These are phyloP conservation scores for Russula olivacea DNA, from an alignment of 768 basidiomycete genomes.

Conservation along the genomic window DNA sequence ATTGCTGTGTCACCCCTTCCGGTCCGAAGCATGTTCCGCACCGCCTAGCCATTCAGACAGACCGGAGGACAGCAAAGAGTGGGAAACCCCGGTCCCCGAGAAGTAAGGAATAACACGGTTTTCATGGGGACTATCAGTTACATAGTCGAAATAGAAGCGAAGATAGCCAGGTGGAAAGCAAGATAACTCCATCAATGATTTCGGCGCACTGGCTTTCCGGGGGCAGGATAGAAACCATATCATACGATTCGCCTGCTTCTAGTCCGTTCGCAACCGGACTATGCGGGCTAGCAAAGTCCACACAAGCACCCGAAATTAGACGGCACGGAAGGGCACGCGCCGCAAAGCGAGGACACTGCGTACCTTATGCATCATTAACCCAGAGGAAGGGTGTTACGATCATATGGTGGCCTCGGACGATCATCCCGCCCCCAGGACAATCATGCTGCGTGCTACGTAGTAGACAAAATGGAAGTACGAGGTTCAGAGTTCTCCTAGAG, in stretches of 20 bases:
- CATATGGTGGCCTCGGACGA: too few species aligned
- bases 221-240: too few species aligned
- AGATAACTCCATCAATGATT: background rate
- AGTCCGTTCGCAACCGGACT: background rate
- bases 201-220: background rate
- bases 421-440: too few species aligned
- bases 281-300: background rate
- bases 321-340: background rate
- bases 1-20: background rate
- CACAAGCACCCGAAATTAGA: background rate
- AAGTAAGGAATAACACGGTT: background rate
- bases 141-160: background rate
- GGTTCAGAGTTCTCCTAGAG: background rate
- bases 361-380: background rate
- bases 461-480: background rate
- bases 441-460: background rate
- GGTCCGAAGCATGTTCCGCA: background rate
- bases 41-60: background rate
- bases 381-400: background rate
- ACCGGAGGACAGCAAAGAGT: background rate
- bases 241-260: background rate
- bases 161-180: background rate
- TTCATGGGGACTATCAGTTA: background rate
- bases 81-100: background rate
- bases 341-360: background rate